A percentile compares a stretch with the other conserved stretches of the same genome.
Evolutionary conservation across 1,284 basidiomycete genomes (phyloP).

Genomic region (Cutaneotrichosporon cutaneum): DNA sequence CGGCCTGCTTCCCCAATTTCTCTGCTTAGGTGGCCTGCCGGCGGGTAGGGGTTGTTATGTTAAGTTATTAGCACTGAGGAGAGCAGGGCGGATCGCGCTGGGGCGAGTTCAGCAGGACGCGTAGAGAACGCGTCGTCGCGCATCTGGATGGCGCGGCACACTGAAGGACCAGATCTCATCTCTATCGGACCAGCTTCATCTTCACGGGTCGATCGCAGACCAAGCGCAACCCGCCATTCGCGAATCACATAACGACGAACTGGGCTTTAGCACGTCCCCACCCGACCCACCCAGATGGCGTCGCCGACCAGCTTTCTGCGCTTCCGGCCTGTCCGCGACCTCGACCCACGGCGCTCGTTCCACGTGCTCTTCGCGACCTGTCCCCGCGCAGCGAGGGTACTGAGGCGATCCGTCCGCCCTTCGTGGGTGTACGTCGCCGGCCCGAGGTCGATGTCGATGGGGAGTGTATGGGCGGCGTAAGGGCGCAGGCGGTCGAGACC

Average conservation of each 20-base stretch:
- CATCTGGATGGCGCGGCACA: too few species aligned
- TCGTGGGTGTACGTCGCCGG: neutral
- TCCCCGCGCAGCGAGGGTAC: neutral
- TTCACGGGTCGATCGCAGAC: neutral
- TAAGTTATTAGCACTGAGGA: slow-evolving; percentile 6
- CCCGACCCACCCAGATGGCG: neutral
- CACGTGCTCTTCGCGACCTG: neutral
- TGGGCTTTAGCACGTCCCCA: neutral
- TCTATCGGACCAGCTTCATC: too few species aligned
- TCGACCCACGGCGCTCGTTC: neutral
- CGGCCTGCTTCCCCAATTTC: slow-evolving; percentile 44
- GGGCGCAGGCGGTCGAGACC: neutral
- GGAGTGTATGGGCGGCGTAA: neutral
- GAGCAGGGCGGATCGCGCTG: neutral
- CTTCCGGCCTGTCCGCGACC: neutral
- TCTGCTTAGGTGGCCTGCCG: slow-evolving; percentile 15
- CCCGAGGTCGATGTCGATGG: neutral
- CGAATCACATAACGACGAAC: neutral
- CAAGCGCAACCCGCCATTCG: neutral
- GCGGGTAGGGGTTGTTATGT: neutral
- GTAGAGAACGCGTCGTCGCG: too few species aligned
- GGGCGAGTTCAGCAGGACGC: neutral
- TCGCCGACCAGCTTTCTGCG: neutral
- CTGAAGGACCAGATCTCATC: too few species aligned
- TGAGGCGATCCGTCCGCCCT: neutral